phyloP scores from a whole-genome alignment of 2,329 filamentous ascomycete species.

The Madurella mycetomatis region DNA sequence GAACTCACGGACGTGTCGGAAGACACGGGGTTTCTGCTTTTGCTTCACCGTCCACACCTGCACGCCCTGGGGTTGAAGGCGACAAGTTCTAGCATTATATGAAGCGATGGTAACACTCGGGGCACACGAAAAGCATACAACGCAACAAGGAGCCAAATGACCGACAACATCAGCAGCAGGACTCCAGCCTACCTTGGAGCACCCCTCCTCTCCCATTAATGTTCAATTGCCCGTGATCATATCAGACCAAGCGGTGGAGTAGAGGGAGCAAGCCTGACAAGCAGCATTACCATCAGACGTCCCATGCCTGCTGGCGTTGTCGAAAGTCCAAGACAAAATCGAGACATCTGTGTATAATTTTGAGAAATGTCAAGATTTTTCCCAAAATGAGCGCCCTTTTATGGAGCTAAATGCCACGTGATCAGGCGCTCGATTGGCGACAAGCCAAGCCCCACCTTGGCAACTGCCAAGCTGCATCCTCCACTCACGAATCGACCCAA shows the following conservation, averaged over 20 bases:
- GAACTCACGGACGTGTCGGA: slow-evolving; percentile 27
- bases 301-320: too few species aligned
- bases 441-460: too few species aligned
- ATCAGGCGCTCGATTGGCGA: slow-evolving; percentile 21
- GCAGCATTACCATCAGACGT: too few species aligned
- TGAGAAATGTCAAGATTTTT: too few species aligned
- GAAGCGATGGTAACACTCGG: slow-evolving; percentile 40
- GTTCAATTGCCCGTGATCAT: too few species aligned
- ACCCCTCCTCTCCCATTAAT: neutral
- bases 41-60: slow-evolving; percentile 69
- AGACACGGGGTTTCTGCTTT: slow-evolving; percentile 42
- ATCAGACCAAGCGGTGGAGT: too few species aligned
- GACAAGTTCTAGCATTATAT: slow-evolving; percentile 64
- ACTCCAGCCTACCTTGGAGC: neutral
- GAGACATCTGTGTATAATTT: too few species aligned
- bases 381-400: neutral
- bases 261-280: too few species aligned
- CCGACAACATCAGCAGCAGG: neutral
- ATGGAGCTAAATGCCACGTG: slow-evolving; percentile 13
- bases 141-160: neutral
- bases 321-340: too few species aligned
- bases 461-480: too few species aligned
- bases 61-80: slow-evolving; percentile 51
- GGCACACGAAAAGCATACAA: neutral
- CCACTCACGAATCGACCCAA: too few species aligned